These are phyloP conservation scores for Xerocomellus chrysenteron DNA, from an alignment of 768 basidiomycete species.

Conservation along the genomic window DNA sequence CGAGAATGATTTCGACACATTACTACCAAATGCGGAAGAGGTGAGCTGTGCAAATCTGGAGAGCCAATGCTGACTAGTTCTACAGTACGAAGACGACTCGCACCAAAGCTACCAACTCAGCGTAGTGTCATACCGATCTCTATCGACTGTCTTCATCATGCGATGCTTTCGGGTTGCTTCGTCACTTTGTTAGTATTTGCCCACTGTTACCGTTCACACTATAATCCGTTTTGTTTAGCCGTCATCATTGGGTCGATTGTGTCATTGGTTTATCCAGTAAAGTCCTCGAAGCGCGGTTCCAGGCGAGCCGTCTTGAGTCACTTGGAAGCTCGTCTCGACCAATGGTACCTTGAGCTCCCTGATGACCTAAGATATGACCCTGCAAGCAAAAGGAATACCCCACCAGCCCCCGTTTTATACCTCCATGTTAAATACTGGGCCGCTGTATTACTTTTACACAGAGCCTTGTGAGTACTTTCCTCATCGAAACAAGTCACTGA, in stretches of 20 bases:
- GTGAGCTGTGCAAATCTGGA: conserved; percentile 33
- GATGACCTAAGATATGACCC: conserved; percentile 61
- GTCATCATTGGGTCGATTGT: conserved; percentile 68
- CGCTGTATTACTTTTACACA: conserved; percentile 68
- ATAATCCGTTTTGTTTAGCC: conserved; percentile 40
- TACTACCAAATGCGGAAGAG: conserved; percentile 54
- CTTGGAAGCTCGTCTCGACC: conserved; percentile 67
- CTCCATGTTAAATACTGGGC: conserved; percentile 78
- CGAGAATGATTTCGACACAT: conserved; percentile 69
- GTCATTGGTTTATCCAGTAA: conserved; percentile 68
- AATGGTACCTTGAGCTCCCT: conserved; percentile 71
- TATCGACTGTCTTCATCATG: conserved; percentile 43
- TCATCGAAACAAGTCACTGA: conserved; percentile 8
- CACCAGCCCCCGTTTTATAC: conserved; percentile 64
- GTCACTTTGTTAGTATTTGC: conserved; percentile 50
- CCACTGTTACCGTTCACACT: conserved; percentile 1
- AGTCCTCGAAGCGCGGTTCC: conserved; percentile 42
- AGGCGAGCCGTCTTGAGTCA: conserved; percentile 50
- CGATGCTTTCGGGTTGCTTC: conserved; percentile 56
- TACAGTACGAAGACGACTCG: conserved; percentile 57
- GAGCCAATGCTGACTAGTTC: conserved; percentile 6
- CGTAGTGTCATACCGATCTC: conserved; percentile 41
- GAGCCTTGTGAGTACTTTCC: conserved; percentile 66
- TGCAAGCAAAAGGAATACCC: conserved; percentile 49
- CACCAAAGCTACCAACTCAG: conserved; percentile 51